Evolutionary conservation across 2,329 filamentous ascomycete genomes (phyloP).

Genomic region (Talaromyces sp.): DNA sequence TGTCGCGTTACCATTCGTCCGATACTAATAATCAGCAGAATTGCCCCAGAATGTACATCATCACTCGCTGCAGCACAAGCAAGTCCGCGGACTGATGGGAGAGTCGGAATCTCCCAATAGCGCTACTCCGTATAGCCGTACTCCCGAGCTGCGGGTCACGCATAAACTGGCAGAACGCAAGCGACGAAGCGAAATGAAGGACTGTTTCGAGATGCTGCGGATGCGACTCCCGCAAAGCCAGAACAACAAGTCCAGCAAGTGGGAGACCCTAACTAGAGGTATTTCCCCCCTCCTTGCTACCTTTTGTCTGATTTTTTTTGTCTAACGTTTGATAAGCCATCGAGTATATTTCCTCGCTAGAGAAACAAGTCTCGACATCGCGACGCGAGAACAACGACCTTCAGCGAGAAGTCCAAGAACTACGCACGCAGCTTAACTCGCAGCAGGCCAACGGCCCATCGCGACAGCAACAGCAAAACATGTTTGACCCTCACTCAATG

Average conservation of each 20-base stretch:
- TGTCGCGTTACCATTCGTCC: not conserved
- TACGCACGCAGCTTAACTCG: constrained; percentile 39
- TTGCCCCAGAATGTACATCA: constrained; percentile 47
- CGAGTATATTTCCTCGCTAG: constrained; percentile 47
- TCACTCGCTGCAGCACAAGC: constrained; percentile 48
- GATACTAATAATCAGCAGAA: constrained; percentile 30
- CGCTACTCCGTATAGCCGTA: constrained; percentile 48
- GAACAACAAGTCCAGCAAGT: constrained; percentile 52
- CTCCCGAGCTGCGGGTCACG: constrained; percentile 48
- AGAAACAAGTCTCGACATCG: constrained; percentile 37
- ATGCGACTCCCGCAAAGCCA: constrained; percentile 44
- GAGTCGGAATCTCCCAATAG: constrained; percentile 41
- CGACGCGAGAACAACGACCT: constrained; percentile 40
- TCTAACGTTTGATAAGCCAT: constrained; percentile 34
- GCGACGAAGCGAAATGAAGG: constrained; percentile 52
- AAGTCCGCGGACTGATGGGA: constrained; percentile 46
- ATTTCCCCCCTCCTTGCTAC: not conserved
- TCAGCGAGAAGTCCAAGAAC: constrained; percentile 35
- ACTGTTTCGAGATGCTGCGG: constrained; percentile 48
- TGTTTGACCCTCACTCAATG: constrained; percentile 38
- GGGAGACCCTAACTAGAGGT: constrained; percentile 50
- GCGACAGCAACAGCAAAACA: constrained; percentile 27
- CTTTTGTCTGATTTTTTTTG: not conserved
- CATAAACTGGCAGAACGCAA: constrained; percentile 52
- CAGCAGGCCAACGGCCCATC: constrained; percentile 31